Evolutionary conservation across 805 yeast species (phyloP).

Genomic region (Starmerella stigmatis): DNA sequence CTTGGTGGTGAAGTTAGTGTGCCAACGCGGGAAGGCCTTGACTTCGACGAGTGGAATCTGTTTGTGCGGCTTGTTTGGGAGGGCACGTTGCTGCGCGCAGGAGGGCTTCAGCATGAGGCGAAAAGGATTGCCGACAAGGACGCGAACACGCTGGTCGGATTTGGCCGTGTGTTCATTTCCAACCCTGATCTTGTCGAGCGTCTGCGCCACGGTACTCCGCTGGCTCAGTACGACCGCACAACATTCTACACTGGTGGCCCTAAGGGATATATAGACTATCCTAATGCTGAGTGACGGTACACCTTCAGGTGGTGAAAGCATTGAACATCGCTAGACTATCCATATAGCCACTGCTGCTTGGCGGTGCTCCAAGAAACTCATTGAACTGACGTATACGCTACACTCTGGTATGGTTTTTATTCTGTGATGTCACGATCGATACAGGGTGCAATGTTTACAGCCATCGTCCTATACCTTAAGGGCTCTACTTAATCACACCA

Average conservation of each 20-base stretch:
- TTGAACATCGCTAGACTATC: no score
- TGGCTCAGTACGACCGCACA: slow-evolving; percentile 39
- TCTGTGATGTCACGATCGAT: no score
- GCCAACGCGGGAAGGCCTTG: slow-evolving; percentile 13
- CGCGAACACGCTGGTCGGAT: slow-evolving; percentile 31
- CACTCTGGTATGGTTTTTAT: no score
- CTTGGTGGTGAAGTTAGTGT: slow-evolving; percentile 2
- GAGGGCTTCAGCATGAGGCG: slow-evolving; percentile 14
- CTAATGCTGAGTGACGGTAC: slow-evolving; percentile 17
- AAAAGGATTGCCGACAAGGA: slow-evolving; percentile 22
- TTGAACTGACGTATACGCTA: no score
- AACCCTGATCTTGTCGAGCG: slow-evolving; percentile 49
- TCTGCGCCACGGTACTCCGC: slow-evolving; percentile 34
- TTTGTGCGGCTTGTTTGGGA: slow-evolving; percentile 22
- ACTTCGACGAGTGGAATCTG: slow-evolving; percentile 18
- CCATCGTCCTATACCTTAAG: no score
- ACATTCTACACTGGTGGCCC: slow-evolving; percentile 38
- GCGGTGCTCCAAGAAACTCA: no score
- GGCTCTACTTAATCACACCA: no score
- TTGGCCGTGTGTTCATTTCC: slow-evolving; percentile 43
- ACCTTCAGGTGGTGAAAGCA: no score
- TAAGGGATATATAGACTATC: slow-evolving; percentile 39
- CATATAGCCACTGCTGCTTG: no score
- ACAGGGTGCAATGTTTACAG: no score
- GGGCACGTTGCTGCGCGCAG: slow-evolving; percentile 23